Evolutionary conservation across 768 basidiomycete species (phyloP).

Genomic region (Kwoniella dejecticola): DNA sequence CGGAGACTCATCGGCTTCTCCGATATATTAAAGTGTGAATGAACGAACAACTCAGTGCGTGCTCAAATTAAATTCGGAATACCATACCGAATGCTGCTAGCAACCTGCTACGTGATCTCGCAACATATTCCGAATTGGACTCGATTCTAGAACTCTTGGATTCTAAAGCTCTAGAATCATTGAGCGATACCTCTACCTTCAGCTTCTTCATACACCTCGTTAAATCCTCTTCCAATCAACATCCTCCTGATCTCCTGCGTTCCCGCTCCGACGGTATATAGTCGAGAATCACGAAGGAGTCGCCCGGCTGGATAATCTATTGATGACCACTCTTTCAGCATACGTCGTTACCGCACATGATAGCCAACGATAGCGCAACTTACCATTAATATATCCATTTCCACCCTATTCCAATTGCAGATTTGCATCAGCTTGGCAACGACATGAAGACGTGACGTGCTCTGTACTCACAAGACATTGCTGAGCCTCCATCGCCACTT

Average conservation of each 20-base stretch:
- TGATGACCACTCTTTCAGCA: background rate
- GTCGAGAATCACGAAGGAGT: slow-evolving; percentile 77
- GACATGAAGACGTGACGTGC: background rate
- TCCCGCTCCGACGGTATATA: slow-evolving; percentile 95
- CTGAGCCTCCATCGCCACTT: slow-evolving; percentile 87
- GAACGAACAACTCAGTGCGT: background rate
- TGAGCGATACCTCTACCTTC: slow-evolving; percentile 40
- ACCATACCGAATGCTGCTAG: too few relatives aligned
- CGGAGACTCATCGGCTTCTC: too few relatives aligned
- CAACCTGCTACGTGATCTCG: background rate
- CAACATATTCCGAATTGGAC: background rate
- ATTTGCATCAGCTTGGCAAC: background rate
- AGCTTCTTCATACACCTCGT: slow-evolving; percentile 58
- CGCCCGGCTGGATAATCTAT: slow-evolving; percentile 88
- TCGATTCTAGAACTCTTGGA: too few relatives aligned
- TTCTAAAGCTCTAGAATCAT: background rate
- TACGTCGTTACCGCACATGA: background rate
- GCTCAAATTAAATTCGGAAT: slow-evolving; percentile 4
- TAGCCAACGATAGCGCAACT: slow-evolving; percentile 21
- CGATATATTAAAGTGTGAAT: too few relatives aligned
- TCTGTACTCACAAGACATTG: slow-evolving; percentile 70
- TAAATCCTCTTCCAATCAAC: slow-evolving; percentile 92
- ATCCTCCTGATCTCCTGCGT: slow-evolving; percentile 93
- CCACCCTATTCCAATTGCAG: slow-evolving; percentile 60
- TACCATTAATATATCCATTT: slow-evolving; percentile 93